These are phyloP conservation scores for Stachybotrys chlorohalonatus DNA, from an alignment of 2,329 filamentous ascomycete species.

Conservation along the genomic window DNA sequence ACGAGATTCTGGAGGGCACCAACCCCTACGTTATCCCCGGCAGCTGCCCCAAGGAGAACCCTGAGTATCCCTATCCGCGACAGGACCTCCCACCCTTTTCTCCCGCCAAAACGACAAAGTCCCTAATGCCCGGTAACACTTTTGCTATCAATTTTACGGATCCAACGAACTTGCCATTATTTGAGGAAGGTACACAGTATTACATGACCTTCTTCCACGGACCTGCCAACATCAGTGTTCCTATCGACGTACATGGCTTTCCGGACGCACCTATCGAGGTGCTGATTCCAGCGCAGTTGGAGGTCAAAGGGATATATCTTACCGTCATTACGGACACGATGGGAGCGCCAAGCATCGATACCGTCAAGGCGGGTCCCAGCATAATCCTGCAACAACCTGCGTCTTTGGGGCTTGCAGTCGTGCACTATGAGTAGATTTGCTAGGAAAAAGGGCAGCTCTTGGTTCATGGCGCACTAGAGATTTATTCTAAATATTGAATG, in stretches of 20 bases:
- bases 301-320: background rate
- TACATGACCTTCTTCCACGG: background rate
- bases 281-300: background rate
- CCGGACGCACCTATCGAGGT: background rate
- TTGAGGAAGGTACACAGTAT: background rate
- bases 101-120: background rate
- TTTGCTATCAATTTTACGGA: background rate
- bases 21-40: conserved; percentile 6
- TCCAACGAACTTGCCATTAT: background rate
- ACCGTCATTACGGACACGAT: background rate
- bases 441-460: no score
- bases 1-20: conserved; percentile 28
- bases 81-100: background rate
- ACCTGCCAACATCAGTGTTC: background rate
- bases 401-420: background rate
- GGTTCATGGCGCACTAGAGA: no score
- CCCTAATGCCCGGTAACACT: background rate
- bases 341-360: background rate
- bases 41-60: background rate
- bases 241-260: background rate
- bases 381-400: background rate
- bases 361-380: background rate
- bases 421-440: background rate
- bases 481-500: no score
- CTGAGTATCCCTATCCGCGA: background rate